Evolutionary conservation across 257 asterid species (phyloP).

Genomic region (Plectranthus barbatus): DNA sequence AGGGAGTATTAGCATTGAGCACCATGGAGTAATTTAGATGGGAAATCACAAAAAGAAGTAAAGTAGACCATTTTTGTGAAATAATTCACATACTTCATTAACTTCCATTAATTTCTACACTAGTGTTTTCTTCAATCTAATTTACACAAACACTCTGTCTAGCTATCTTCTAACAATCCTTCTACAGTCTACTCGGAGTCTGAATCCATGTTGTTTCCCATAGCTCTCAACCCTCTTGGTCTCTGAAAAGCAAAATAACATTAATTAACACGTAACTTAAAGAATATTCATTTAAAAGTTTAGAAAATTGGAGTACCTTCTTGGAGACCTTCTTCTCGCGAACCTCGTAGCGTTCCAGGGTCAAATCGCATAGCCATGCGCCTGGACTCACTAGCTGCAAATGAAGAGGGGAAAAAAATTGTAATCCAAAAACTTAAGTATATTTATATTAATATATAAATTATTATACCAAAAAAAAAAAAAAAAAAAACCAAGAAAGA

Average conservation of each 20-base stretch:
- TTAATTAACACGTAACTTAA: neutral
- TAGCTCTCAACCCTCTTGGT: conserved; percentile 55
- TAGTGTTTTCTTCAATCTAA: too few relatives aligned
- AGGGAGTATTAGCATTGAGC: too few relatives aligned
- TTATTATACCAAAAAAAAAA: conserved; percentile 21
- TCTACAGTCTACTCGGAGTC: conserved; percentile 49
- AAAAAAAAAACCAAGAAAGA: neutral
- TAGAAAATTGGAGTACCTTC: conserved; percentile 31
- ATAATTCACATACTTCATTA: too few relatives aligned
- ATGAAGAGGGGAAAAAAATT: neutral
- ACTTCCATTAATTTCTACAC: too few relatives aligned
- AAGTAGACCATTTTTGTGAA: too few relatives aligned
- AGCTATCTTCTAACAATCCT: too few relatives aligned
- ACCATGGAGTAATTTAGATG: too few relatives aligned
- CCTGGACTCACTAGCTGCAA: conserved; percentile 56
- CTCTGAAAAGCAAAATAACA: conserved; percentile 26
- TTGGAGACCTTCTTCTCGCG: conserved; percentile 55
- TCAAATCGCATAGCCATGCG: conserved; percentile 53
- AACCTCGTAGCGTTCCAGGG: conserved; percentile 62
- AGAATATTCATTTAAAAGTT: too few relatives aligned
- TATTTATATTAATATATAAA: conserved; percentile 51
- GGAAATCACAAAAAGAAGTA: too few relatives aligned
- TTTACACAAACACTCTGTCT: too few relatives aligned
- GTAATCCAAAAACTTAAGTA: conserved; percentile 25
- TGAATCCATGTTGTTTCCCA: conserved; percentile 52